phyloP scores from a whole-genome alignment of 2,329 filamentous ascomycete species.

The Kalaharituber pfeilii region DNA sequence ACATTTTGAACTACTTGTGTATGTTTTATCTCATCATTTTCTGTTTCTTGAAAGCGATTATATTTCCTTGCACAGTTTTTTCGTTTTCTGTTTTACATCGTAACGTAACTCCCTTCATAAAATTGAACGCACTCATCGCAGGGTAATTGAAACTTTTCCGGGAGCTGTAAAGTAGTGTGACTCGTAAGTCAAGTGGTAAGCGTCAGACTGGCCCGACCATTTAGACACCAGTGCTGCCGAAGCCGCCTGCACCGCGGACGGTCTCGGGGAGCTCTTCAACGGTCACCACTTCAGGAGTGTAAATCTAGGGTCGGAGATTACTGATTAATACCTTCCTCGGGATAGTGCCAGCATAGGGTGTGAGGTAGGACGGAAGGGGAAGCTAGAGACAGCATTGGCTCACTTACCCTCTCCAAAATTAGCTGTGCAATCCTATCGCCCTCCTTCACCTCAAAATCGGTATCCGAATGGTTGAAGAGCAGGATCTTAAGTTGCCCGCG shows the following conservation, averaged over 20 bases:
- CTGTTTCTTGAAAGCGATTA: too few species aligned
- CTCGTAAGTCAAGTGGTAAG: too few species aligned
- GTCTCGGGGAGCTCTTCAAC: slow-evolving; percentile 79
- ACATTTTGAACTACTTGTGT: too few species aligned
- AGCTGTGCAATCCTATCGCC: slow-evolving; percentile 90
- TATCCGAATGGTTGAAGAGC: slow-evolving; percentile 78
- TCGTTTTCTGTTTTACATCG: too few species aligned
- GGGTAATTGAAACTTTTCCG: too few species aligned
- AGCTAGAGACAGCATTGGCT: too few species aligned
- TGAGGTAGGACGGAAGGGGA: slow-evolving; percentile 5
- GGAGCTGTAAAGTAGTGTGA: too few species aligned
- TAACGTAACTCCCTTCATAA: too few species aligned
- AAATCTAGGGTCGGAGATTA: slow-evolving; percentile 41
- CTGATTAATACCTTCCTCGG: background rate
- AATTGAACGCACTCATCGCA: too few species aligned
- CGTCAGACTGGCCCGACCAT: too few species aligned
- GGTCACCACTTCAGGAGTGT: slow-evolving; percentile 79
- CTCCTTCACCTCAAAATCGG: slow-evolving; percentile 62
- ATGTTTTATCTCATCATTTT: too few species aligned
- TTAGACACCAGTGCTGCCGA: slow-evolving; percentile 62
- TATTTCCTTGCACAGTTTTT: too few species aligned
- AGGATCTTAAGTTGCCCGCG: slow-evolving; percentile 84
- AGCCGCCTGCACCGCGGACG: slow-evolving; percentile 75
- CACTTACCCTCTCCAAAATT: slow-evolving; percentile 58
- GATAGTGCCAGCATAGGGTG: background rate